phyloP scores from a whole-genome alignment of 2,329 filamentous ascomycete species.

The Ceratocystis alfenasii region DNA sequence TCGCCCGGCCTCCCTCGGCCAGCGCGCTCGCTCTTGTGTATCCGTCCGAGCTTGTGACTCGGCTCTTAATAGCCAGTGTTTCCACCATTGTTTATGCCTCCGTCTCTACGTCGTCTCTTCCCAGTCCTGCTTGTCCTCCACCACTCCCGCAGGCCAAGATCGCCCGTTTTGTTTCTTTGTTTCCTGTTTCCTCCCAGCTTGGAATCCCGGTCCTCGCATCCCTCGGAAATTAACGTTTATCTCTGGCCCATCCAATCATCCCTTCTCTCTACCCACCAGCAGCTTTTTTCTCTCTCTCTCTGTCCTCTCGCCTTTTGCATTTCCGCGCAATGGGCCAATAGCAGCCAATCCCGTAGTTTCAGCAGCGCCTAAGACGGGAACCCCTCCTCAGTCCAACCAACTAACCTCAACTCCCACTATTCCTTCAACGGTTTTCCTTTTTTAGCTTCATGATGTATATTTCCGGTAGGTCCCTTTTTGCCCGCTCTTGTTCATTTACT shows the following conservation, averaged over 20 bases:
- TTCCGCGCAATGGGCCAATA: background rate
- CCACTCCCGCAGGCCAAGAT: background rate
- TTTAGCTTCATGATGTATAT: too few species aligned
- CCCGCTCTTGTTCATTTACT: background rate
- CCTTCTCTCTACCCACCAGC: background rate
- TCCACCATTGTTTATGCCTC: background rate
- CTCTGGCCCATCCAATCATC: background rate
- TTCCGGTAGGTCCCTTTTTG: slow-evolving; percentile 10
- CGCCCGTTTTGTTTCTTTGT: background rate
- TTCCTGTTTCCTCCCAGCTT: background rate
- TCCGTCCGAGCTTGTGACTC: slow-evolving; percentile 2
- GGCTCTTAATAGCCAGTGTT: background rate
- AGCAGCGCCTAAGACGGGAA: background rate
- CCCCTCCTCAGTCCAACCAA: background rate
- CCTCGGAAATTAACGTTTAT: background rate
- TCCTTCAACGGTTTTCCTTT: background rate
- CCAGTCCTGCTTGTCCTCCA: background rate
- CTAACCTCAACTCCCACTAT: background rate
- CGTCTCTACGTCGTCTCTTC: too few species aligned
- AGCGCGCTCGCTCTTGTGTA: background rate
- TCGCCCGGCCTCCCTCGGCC: too few species aligned
- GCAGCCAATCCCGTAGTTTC: background rate
- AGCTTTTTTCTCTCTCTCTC: background rate
- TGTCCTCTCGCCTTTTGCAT: background rate
- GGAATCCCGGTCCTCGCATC: background rate